Evolutionary conservation across 345 rosid genomes (phyloP).

Genomic region (Moricandia moricandioides): DNA sequence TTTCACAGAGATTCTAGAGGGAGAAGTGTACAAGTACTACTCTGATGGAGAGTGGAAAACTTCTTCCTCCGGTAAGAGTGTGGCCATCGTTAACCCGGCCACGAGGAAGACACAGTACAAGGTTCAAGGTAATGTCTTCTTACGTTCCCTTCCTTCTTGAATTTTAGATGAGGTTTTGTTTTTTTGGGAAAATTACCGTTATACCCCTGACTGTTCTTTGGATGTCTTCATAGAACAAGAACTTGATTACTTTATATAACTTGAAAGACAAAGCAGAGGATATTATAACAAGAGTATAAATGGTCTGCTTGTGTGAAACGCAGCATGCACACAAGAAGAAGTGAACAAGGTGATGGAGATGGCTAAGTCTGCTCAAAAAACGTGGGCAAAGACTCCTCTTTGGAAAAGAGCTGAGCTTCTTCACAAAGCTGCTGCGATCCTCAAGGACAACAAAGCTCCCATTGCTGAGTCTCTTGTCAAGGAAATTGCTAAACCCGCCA

Average conservation of each 20-base stretch:
- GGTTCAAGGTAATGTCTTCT: constrained; percentile 72
- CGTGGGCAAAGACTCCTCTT: constrained; percentile 94
- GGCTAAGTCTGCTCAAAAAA: constrained; percentile 79
- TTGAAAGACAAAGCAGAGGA: constrained; percentile 7
- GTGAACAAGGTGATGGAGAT: constrained; percentile 85
- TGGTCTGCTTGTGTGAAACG: constrained; percentile 16
- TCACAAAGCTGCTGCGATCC: constrained; percentile 89
- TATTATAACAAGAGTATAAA: not conserved
- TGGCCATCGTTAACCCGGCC: constrained; percentile 76
- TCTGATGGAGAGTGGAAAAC: constrained; percentile 82
- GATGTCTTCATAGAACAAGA: not conserved
- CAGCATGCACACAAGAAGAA: constrained; percentile 96
- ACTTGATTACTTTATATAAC: not conserved
- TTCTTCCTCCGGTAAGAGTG: constrained; percentile 77
- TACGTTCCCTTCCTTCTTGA: not conserved
- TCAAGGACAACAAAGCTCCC: constrained; percentile 79
- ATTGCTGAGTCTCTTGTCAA: constrained; percentile 89
- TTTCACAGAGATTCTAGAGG: constrained; percentile 79
- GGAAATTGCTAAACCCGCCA: constrained; percentile 98
- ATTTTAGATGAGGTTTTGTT: not conserved
- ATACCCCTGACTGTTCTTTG: not conserved
- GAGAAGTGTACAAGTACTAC: constrained; percentile 82
- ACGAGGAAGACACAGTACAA: constrained; percentile 84
- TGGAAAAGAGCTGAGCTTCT: constrained; percentile 99
- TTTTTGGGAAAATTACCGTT: not conserved